These are phyloP conservation scores for Blastobotrys aristatus DNA, from an alignment of 1,139 yeast genomes.

Conservation along the genomic window DNA sequence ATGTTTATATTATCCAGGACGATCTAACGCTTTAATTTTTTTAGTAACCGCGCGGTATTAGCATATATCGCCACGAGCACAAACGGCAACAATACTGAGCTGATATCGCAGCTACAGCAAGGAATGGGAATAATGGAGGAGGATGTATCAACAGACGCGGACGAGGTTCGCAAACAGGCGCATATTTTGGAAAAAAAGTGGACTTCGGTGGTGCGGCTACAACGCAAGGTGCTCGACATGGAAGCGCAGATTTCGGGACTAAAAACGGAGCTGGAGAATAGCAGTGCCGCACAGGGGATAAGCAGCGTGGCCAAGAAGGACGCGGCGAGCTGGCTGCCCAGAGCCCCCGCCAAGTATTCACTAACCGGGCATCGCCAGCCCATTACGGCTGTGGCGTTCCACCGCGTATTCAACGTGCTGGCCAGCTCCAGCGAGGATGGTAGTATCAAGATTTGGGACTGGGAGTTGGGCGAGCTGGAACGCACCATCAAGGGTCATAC, in stretches of 20 bases:
- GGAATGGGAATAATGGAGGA: not conserved
- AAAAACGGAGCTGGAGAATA: constrained; percentile 42
- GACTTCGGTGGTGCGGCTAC: constrained; percentile 79
- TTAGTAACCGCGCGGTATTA: constrained; percentile 29
- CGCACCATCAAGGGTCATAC: constrained; percentile 72
- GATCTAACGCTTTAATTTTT: not conserved
- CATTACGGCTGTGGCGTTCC: constrained; percentile 62
- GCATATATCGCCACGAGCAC: constrained; percentile 27
- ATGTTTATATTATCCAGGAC: not conserved
- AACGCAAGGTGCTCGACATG: constrained; percentile 62
- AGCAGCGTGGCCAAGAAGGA: constrained; percentile 25
- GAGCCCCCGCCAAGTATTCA: constrained; percentile 42
- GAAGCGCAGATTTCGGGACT: constrained; percentile 41
- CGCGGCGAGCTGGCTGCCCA: constrained; percentile 62
- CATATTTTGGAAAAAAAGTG: constrained; percentile 72
- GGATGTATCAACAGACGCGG: not conserved
- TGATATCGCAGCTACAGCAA: not conserved
- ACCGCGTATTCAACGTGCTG: constrained; percentile 63
- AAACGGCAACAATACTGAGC: not conserved
- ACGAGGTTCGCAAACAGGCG: constrained; percentile 18
- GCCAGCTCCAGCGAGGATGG: constrained; percentile 76
- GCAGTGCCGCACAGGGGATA: constrained; percentile 7
- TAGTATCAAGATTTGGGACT: constrained; percentile 67
- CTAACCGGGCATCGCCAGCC: constrained; percentile 56
- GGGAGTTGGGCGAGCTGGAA: constrained; percentile 64